A percentile compares a stretch with the other conserved stretches of the same genome.
phyloP scores from a whole-genome alignment of 768 basidiomycete genomes.

The Collybia mongolica region DNA sequence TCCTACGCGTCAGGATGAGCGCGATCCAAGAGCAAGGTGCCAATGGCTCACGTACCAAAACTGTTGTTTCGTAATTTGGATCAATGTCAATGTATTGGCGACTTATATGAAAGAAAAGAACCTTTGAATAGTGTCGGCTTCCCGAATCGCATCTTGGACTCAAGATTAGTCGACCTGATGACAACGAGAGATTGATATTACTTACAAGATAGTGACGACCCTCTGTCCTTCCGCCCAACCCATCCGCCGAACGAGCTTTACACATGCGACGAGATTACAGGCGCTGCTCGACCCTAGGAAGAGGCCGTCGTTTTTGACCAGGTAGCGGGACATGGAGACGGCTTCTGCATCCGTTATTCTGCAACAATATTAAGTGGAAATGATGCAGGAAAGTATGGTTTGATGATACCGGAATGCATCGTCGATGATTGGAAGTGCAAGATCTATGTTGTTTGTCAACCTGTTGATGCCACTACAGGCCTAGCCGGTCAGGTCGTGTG shows the following conservation, averaged over 20 bases:
- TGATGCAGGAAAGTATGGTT: not conserved
- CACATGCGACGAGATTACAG: constrained; percentile 91
- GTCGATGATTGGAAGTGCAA: constrained; percentile 82
- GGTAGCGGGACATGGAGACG: constrained; percentile 92
- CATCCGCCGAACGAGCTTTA: constrained; percentile 72
- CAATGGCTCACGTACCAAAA: constrained; percentile 38
- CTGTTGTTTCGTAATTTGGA: constrained; percentile 18
- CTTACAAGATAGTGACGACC: constrained; percentile 85
- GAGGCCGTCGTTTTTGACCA: constrained; percentile 87
- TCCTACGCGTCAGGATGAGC: constrained; percentile 30
- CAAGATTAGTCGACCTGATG: not conserved
- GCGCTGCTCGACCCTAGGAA: constrained; percentile 97
- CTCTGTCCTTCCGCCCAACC: constrained; percentile 67
- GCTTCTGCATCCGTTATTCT: constrained; percentile 94
- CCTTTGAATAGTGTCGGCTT: constrained; percentile 90
- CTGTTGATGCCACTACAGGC: constrained; percentile 83
- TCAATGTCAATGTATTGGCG: not conserved
- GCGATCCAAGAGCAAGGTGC: not conserved
- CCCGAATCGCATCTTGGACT: constrained; percentile 81
- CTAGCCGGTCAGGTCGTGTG: not conserved
- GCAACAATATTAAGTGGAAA: not conserved
- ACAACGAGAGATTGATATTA: constrained; percentile 9
- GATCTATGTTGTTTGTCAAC: constrained; percentile 84
- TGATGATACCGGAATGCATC: constrained; percentile 76
- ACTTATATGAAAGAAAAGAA: constrained; percentile 22